Evolutionary conservation across 139 green algal genomes (phyloP), one percentile per base, ranked within the genome.

Genomic region (Tetradesmus lagerheimii): DNA sequence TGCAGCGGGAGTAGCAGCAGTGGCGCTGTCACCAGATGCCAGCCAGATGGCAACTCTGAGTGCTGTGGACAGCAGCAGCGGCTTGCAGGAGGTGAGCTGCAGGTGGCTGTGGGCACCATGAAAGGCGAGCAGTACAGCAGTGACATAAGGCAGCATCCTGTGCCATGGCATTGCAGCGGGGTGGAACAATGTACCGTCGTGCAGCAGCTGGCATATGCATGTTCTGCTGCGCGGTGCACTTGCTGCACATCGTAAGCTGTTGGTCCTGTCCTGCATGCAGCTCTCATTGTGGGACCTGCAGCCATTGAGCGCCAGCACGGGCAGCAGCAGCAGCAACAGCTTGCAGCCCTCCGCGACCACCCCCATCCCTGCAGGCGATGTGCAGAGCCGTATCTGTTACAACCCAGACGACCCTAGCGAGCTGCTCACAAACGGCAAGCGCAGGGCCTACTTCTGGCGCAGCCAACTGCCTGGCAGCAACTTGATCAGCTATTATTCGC

Each of bases 401-500:
- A 95, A 94, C 92, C 87, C 87, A 62, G 93, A 94, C 35, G 89
- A 94, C 90, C 80, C 92, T 2, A 81, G 67, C 5, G 94, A 98
- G 92, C 88, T 98, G 38, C 92, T 97, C 15, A 94, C 91, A 41
- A 97, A 97, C 89, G 95, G 96, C 64, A 89, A 85, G 62, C 89
- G 92, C 18, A 86, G 94, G 11, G 93, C 94, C 14, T 96, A 95
- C 92, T 97, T 97, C 80, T 97, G 95, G 95, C 75, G 8, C 18
- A 57, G 71, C 50, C 85, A 90, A 12, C n/a, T 41, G 38, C 66
- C 86, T 34, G 66, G 20, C 23, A 50, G 16, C 20, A 43, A 35
- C 14, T 20, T 78, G 29, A 62, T 90, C 87, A 94, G 94, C 84
- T 96, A 96, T 91, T 96, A 96, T 83, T 95, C 92, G 1, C 95